Evolutionary conservation across 1,284 basidiomycete species (phyloP), one percentile per base, ranked within the genome.

Genomic region (Singerocomus inundabilis): DNA sequence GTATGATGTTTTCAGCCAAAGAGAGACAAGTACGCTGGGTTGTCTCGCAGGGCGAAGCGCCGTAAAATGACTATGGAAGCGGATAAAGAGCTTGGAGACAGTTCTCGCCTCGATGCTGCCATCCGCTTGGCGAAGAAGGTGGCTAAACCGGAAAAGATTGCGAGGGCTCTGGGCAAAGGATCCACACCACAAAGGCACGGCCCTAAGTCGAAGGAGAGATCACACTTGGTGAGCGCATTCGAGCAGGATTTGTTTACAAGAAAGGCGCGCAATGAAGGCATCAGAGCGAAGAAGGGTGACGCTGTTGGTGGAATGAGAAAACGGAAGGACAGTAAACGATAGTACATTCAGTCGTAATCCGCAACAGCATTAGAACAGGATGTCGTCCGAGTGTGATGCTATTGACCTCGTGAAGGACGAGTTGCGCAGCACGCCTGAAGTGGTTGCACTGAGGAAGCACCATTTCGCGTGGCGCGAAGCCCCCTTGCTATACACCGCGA

Each of bases 61-160:
- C 77, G 92, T 61, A 95, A 93, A 72, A 76, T 94, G 72, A 87
- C 88, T 8, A 76, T 81, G 66, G 88, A 94, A 62, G 82, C 88
- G 57, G 91, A 93, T 57, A 82, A 81, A 44, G 82, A 82, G 54
- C 54, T 70, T 5, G 80, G 77, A 25, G 82, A 82, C 51, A 72
- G 66, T 33, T 74, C 72, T n/a, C 73, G 77, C 6, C 72, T 88
- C 41, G 76, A 79, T 37, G 85, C 88, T 31, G 84, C 91, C 1
- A 88, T 96, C 55, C 87, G 93, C 44, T 81, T 81, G 11, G 92
- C 90, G 9, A 97, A 98, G 71, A 93, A 88, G 70, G 76, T 83
- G 9, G 69, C 73, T 25, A 79, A 80, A 57, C 85, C 85, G 1
- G 40, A 46, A 25, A 78, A 75, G 61, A 73, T 78, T 29, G 71